Evolutionary conservation across 257 asterid genomes (phyloP).

Genomic region (Solanum peruvianum): DNA sequence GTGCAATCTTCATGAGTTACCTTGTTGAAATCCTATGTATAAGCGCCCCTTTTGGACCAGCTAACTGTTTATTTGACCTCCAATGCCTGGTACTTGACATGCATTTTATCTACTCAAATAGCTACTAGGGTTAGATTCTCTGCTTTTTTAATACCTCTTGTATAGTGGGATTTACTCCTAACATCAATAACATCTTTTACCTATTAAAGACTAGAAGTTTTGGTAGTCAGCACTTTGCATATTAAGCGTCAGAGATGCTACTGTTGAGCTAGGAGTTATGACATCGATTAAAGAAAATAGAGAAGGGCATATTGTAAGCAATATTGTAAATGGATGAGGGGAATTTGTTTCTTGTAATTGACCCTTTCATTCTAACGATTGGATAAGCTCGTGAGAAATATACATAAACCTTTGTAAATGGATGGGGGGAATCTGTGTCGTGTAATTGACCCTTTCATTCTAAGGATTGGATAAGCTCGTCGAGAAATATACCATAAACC

Average conservation of each 20-base stretch:
- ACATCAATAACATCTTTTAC: not conserved
- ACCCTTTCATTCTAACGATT: not conserved
- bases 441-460: not conserved
- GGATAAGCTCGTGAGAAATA: not conserved
- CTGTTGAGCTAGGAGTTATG: not conserved
- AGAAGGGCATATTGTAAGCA: not conserved
- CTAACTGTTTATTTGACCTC: not conserved
- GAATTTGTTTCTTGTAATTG: not conserved
- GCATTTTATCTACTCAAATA: not conserved
- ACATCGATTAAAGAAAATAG: not conserved
- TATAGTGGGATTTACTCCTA: not conserved
- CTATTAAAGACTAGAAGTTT: not conserved
- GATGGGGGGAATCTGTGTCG: no score
- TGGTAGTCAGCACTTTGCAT: not conserved
- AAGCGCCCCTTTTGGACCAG: not conserved
- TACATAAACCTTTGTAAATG: not conserved
- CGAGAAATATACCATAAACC: not conserved
- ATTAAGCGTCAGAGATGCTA: not conserved
- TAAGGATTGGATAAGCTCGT: not conserved
- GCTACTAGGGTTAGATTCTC: not conserved
- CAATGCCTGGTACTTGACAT: not conserved
- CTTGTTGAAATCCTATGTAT: not conserved
- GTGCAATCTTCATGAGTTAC: not conserved
- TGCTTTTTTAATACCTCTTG: not conserved
- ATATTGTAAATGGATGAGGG: not conserved